Conservation (phyloP, 139 green algal genomes). For the Astrephomene gubernaculifera region DNA sequence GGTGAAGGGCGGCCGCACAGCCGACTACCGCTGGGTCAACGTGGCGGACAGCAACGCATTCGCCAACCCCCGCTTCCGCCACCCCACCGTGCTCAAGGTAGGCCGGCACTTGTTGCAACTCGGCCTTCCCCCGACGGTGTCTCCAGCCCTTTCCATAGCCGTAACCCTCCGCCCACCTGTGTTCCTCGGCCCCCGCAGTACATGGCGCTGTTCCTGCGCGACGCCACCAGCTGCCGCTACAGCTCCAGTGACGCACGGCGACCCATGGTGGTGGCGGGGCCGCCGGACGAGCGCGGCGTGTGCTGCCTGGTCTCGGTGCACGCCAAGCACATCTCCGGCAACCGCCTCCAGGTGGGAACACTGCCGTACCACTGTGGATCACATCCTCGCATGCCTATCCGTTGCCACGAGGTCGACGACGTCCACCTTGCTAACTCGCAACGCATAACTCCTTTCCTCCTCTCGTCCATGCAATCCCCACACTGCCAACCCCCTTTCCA, state of each 20-base stretch:
- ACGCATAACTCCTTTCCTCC: too few species aligned
- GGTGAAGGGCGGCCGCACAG: conserved; percentile 3
- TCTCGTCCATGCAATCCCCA: too few species aligned
- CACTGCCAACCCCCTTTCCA: too few species aligned
- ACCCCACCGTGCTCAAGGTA: conserved; percentile 34
- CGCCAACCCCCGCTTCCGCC: conserved; percentile 24
- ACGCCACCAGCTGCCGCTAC: conserved; percentile 40
- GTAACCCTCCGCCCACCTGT: too few species aligned
- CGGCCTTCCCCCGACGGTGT: too few species aligned
- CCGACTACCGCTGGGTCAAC: conserved; percentile 39
- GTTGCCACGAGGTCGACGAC: too few species aligned
- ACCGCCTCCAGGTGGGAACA: conserved; percentile 50
- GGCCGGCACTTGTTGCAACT: neutral
- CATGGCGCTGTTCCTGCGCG: conserved; percentile 45
- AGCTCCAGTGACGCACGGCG: conserved; percentile 6
- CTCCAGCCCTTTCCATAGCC: too few species aligned
- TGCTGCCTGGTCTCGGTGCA: conserved; percentile 57
- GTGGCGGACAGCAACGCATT: conserved; percentile 26
- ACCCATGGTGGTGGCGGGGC: conserved; percentile 51
- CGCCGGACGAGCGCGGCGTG: conserved; percentile 41
- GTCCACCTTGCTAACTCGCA: too few species aligned
- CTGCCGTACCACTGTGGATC: too few species aligned
- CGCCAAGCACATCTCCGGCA: conserved; percentile 49
- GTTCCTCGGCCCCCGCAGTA: conserved; percentile 19
- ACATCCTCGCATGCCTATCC: too few species aligned